A percentile compares a stretch with the other conserved stretches of the same genome.
Conservation (phyloP, 2,329 filamentous ascomycete species). For the Mariannaea sp. region DNA sequence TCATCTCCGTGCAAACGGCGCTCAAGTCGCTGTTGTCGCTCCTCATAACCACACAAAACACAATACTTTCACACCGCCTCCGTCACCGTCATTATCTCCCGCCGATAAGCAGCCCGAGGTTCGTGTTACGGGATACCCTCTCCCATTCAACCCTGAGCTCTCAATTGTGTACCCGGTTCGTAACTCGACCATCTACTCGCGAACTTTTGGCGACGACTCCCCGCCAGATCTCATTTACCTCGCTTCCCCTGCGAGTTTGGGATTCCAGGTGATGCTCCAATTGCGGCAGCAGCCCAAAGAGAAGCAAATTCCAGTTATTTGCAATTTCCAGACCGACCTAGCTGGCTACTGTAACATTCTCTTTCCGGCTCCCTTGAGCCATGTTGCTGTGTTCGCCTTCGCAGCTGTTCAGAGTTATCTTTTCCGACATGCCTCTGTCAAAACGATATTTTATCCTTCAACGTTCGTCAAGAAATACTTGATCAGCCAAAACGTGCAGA, state of each 20-base stretch:
- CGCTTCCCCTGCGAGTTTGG: slow-evolving; percentile 70
- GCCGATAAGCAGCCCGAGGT: slow-evolving; percentile 52
- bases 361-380: slow-evolving; percentile 66
- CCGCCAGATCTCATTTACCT: slow-evolving; percentile 71
- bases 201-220: slow-evolving; percentile 57
- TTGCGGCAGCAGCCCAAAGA: slow-evolving; percentile 61
- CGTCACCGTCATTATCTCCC: slow-evolving; percentile 41
- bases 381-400: slow-evolving; percentile 65
- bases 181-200: slow-evolving; percentile 62
- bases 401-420: slow-evolving; percentile 68
- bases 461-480: slow-evolving; percentile 66
- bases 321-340: slow-evolving; percentile 75
- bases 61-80: slow-evolving; percentile 58
- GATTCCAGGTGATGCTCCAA: slow-evolving; percentile 74
- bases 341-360: slow-evolving; percentile 71
- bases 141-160: slow-evolving; percentile 74
- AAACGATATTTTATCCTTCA: slow-evolving; percentile 72
- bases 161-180: slow-evolving; percentile 72
- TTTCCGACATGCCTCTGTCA: slow-evolving; percentile 64
- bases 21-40: slow-evolving; percentile 68
- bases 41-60: slow-evolving; percentile 61
- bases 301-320: slow-evolving; percentile 62
- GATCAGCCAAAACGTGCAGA: slow-evolving; percentile 58
- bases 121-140: slow-evolving; percentile 65
- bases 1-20: slow-evolving; percentile 67